phyloP scores from a whole-genome alignment of 305 asterid species.

The Fraxinus baroniana region DNA sequence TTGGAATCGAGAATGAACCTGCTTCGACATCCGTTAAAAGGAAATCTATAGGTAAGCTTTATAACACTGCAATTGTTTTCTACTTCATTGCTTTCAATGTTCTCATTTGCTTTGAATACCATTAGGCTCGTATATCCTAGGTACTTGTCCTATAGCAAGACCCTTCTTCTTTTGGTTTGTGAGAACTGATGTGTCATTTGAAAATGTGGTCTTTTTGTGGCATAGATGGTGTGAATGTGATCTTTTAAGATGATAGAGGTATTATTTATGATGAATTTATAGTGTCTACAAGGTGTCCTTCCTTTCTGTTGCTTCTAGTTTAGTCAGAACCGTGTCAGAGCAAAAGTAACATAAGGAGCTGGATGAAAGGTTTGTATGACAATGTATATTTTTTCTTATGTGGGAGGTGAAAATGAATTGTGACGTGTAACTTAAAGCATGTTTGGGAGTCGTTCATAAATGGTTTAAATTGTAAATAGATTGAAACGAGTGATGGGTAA shows the following conservation, averaged over 20 bases:
- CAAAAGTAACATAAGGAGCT: background rate
- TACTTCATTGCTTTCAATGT: background rate
- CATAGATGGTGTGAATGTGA: background rate
- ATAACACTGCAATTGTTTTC: background rate
- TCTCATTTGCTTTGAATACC: background rate
- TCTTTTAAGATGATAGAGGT: background rate
- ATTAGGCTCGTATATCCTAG: background rate
- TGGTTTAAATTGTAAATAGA: background rate
- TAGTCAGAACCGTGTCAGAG: background rate
- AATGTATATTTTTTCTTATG: background rate
- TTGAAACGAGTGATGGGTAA: background rate
- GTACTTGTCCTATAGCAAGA: background rate
- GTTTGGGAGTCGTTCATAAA: background rate
- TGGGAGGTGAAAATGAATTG: background rate
- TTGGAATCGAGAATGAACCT: constrained; percentile 24
- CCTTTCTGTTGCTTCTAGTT: background rate
- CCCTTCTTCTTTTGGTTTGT: background rate
- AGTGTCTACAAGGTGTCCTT: background rate
- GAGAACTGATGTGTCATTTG: background rate
- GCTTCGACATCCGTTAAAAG: constrained; percentile 28
- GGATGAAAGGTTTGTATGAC: background rate
- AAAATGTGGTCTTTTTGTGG: background rate
- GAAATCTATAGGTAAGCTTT: constrained; percentile 32
- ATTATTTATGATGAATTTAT: background rate
- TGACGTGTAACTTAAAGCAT: background rate